A percentile compares a stretch with the other conserved stretches of the same genome.
Conservation (phyloP, 2,329 filamentous ascomycete genomes). For the Aureobasidium sp. region DNA sequence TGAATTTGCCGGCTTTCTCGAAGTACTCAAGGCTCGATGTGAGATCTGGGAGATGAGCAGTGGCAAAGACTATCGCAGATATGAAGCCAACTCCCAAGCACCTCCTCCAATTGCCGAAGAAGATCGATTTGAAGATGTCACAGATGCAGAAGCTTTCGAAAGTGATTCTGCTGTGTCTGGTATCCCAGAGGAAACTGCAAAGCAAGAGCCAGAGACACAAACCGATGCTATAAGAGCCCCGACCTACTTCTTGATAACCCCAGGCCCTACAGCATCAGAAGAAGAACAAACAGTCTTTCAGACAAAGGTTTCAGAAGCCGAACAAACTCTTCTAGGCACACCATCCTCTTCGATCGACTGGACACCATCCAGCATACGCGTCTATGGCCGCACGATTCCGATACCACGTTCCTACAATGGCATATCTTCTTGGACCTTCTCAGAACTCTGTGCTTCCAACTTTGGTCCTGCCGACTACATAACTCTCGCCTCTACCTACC, state of each 20-base stretch:
- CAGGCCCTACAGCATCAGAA: neutral
- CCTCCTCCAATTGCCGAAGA: conserved; percentile 14
- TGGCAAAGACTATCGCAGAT: conserved; percentile 60
- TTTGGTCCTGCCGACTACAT: conserved; percentile 80
- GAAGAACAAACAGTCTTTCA: conserved; percentile 6
- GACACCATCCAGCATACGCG: conserved; percentile 38
- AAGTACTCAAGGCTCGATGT: conserved; percentile 68
- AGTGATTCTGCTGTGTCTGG: conserved; percentile 1
- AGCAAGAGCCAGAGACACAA: neutral
- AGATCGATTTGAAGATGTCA: conserved; percentile 17
- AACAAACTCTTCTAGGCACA: conserved; percentile 6
- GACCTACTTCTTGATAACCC: conserved; percentile 19
- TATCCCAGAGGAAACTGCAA: neutral
- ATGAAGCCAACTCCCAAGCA: conserved; percentile 38
- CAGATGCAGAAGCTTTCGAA: conserved; percentile 12
- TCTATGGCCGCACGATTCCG: conserved; percentile 58
- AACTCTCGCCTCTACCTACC: conserved; percentile 69
- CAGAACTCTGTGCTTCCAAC: conserved; percentile 55
- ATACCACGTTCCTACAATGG: conserved; percentile 48
- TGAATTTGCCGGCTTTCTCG: conserved; percentile 69
- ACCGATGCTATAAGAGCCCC: conserved; percentile 12
- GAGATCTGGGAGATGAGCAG: conserved; percentile 82
- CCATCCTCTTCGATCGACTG: conserved; percentile 32
- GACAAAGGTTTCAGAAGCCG: conserved; percentile 8
- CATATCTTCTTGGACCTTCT: conserved; percentile 57